These are phyloP conservation scores for Thuja plicata DNA, from an alignment of 83 land plant genomes.

Conservation along the genomic window DNA sequence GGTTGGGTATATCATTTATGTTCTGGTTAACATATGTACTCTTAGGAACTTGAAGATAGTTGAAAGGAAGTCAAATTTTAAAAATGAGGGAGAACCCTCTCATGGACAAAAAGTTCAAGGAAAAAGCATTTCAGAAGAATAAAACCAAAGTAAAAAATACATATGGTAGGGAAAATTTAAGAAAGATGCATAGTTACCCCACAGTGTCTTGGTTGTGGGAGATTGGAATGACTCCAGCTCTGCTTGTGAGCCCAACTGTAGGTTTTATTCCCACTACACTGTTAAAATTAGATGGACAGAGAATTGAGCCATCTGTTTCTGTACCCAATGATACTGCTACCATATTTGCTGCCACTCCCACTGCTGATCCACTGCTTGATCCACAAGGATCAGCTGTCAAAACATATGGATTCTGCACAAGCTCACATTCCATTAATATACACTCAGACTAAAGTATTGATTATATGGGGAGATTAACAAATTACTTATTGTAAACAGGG, in stretches of 20 bases:
- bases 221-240: conserved; percentile 40
- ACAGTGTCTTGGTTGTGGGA: conserved; percentile 40
- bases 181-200: conserved; percentile 20
- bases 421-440: neutral
- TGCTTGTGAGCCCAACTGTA: conserved; percentile 47
- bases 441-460: neutral
- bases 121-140: neutral
- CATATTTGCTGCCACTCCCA: conserved; percentile 41
- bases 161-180: neutral
- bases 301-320: conserved; percentile 49
- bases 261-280: conserved; percentile 50
- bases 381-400: conserved; percentile 30
- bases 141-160: neutral
- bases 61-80: neutral
- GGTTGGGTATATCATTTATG: neutral
- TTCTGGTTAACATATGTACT: neutral
- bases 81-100: neutral
- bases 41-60: neutral
- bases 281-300: conserved; percentile 35
- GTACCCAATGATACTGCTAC: conserved; percentile 39
- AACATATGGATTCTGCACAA: conserved; percentile 38
- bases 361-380: conserved; percentile 46
- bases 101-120: neutral
- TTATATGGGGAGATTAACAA: neutral
- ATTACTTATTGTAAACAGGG: neutral